These are phyloP conservation scores for Saksenaea oblongispora DNA, from an alignment of 371 early-diverging fungal genomes.

Conservation along the genomic window DNA sequence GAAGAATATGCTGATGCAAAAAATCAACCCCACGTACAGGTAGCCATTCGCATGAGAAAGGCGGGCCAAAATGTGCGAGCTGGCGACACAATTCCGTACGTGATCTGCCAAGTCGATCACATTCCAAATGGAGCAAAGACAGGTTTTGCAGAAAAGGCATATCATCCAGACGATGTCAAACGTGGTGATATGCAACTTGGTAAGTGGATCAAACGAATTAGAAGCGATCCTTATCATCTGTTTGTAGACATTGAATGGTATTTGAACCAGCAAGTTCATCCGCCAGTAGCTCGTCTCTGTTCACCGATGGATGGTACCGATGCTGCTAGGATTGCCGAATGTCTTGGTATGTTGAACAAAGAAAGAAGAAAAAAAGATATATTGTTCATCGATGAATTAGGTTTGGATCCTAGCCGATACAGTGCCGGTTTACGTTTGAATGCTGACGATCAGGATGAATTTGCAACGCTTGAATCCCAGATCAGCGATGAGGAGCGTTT, in stretches of 20 bases:
- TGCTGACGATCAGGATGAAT: slow-evolving; percentile 49
- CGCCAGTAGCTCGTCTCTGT: slow-evolving; percentile 91
- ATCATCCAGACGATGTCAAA: slow-evolving; percentile 88
- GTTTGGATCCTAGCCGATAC: slow-evolving; percentile 75
- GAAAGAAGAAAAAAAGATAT: neutral
- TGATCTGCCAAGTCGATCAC: slow-evolving; percentile 81
- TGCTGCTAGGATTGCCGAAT: slow-evolving; percentile 77
- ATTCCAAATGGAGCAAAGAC: slow-evolving; percentile 35
- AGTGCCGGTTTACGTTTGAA: slow-evolving; percentile 19
- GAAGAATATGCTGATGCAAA: slow-evolving; percentile 91
- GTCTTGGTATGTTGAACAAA: slow-evolving; percentile 63
- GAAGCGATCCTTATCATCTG: neutral
- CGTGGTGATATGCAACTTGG: slow-evolving; percentile 63
- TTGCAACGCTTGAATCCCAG: slow-evolving; percentile 81
- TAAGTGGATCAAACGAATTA: slow-evolving; percentile 14
- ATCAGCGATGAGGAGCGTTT: slow-evolving; percentile 86
- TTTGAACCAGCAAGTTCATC: slow-evolving; percentile 93
- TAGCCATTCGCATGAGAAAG: slow-evolving; percentile 86
- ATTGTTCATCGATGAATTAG: slow-evolving; percentile 10
- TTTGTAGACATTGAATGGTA: slow-evolving; percentile 94
- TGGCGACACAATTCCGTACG: slow-evolving; percentile 97
- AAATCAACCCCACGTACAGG: slow-evolving; percentile 95
- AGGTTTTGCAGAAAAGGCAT: slow-evolving; percentile 79
- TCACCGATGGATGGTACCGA: slow-evolving; percentile 91
- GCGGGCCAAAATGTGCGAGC: slow-evolving; percentile 71